Percentiles rank a stretch among this genome's conserved stretches.
These are phyloP conservation scores for Dactylellina cionopaga DNA, from an alignment of 2,329 filamentous ascomycete genomes.

Conservation along the genomic window DNA sequence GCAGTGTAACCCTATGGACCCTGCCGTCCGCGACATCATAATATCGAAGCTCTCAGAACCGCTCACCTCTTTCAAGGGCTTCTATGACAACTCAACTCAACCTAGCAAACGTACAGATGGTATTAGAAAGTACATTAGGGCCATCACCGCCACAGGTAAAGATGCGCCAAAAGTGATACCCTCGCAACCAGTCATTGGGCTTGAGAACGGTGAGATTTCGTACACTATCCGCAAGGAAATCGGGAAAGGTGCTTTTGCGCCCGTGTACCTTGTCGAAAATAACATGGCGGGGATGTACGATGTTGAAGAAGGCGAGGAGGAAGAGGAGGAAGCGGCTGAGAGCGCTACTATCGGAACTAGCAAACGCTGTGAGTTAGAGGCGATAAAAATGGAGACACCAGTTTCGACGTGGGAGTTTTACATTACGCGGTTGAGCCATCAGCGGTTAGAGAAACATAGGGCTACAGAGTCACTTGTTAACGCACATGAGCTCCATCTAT, in stretches of 20 bases:
- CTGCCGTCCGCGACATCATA: slow-evolving; percentile 77
- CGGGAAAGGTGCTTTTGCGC: slow-evolving; percentile 91
- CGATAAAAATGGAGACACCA: slow-evolving; percentile 92
- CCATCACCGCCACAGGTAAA: slow-evolving; percentile 68
- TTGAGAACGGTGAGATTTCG: slow-evolving; percentile 60
- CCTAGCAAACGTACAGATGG: slow-evolving; percentile 75
- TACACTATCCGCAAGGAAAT: slow-evolving; percentile 87
- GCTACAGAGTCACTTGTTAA: slow-evolving; percentile 80
- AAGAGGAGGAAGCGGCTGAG: slow-evolving; percentile 66
- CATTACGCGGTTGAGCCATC: slow-evolving; percentile 85
- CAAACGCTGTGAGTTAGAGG: slow-evolving; percentile 73
- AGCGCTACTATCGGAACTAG: slow-evolving; percentile 63
- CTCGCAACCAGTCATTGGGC: slow-evolving; percentile 37
- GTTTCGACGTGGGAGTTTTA: slow-evolving; percentile 95
- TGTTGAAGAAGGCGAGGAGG: slow-evolving; percentile 63
- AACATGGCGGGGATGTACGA: slow-evolving; percentile 62
- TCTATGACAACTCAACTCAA: slow-evolving; percentile 75
- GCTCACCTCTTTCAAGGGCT: slow-evolving; percentile 78
- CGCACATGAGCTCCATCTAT: slow-evolving; percentile 91
- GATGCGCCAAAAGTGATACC: slow-evolving; percentile 53
- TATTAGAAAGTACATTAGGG: slow-evolving; percentile 83
- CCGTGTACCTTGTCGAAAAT: slow-evolving; percentile 89
- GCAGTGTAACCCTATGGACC: slow-evolving; percentile 90
- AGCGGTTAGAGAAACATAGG: slow-evolving; percentile 77
- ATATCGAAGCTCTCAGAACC: slow-evolving; percentile 78